Conservation (phyloP, 169 alveolate species). For the Plasmodium gaboni region DNA sequence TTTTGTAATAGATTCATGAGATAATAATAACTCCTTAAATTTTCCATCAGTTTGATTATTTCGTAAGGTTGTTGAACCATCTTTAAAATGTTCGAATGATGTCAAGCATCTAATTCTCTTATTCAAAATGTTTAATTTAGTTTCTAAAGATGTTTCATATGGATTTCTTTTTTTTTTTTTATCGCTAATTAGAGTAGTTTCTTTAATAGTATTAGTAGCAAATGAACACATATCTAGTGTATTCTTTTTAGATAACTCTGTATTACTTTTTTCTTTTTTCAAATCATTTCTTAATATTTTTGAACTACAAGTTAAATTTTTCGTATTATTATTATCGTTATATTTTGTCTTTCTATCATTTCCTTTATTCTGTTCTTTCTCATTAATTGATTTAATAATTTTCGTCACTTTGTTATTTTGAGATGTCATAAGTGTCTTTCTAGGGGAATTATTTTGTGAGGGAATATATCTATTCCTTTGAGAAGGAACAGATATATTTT, state of each 20-base stretch:
- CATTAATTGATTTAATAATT: no score
- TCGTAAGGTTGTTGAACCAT: not conserved
- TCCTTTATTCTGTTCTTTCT: no score
- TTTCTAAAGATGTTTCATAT: slow-evolving; percentile 41
- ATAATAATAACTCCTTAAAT: no score
- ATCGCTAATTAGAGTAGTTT: not conserved
- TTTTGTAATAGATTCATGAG: not conserved
- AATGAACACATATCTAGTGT: not conserved
- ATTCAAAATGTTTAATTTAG: slow-evolving; percentile 22
- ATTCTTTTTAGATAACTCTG: not conserved
- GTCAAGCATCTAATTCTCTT: slow-evolving; percentile 54
- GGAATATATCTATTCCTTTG: no score
- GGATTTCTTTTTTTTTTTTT: slow-evolving; percentile 56
- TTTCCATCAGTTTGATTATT: no score
- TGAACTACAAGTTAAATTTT: not conserved
- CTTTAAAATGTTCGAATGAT: slow-evolving; percentile 25
- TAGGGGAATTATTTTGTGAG: no score
- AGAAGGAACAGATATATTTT: no score
- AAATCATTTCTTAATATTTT: not conserved
- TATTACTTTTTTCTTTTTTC: not conserved
- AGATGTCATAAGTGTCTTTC: no score
- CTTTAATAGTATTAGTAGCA: not conserved
- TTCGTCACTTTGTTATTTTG: no score
- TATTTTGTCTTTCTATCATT: no score
- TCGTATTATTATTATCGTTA: not conserved